Percentiles rank a stretch among this genome's conserved stretches.
Evolutionary conservation across 225 moss, liverwort and hornwort species (phyloP).

Genomic region (Bryum argenteum): DNA sequence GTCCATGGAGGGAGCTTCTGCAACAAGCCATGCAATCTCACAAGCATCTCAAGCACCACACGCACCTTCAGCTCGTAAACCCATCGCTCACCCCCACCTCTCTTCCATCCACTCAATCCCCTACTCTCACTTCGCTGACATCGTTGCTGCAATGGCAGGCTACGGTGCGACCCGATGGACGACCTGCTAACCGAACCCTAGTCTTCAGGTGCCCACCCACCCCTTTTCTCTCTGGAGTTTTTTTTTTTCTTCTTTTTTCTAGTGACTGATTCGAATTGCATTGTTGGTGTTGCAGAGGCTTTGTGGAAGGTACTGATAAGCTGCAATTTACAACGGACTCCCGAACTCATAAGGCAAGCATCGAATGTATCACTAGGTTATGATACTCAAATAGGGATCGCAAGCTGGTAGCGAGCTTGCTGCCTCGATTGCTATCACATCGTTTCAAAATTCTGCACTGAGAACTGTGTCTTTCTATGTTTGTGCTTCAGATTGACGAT

Average conservation of each 20-base stretch:
- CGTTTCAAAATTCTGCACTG: neutral
- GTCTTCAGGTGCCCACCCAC: constrained; percentile 70
- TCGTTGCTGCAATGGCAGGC: constrained; percentile 51
- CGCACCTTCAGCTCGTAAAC: constrained; percentile 78
- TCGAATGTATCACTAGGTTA: neutral
- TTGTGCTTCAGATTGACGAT: constrained; percentile 73
- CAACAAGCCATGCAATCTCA: constrained; percentile 76
- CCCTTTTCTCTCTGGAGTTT: neutral
- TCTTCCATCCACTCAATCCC: neutral
- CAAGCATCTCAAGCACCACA: constrained; percentile 76
- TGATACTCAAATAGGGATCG: too few relatives aligned
- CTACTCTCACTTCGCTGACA: neutral
- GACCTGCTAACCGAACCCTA: constrained; percentile 85
- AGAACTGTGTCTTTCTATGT: constrained; percentile 4
- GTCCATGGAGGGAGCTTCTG: constrained; percentile 83
- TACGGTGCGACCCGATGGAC: constrained; percentile 82
- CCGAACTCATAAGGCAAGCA: constrained; percentile 77
- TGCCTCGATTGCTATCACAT: too few relatives aligned
- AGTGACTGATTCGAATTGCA: neutral
- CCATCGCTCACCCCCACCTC: too few relatives aligned
- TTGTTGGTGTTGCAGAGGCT: constrained; percentile 62
- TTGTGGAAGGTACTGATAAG: constrained; percentile 84
- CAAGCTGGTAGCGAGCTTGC: neutral
- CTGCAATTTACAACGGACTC: constrained; percentile 89
- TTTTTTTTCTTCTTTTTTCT: neutral